These are phyloP conservation scores for Lachancea sp. DNA, from an alignment of 805 yeast genomes.

Conservation along the genomic window DNA sequence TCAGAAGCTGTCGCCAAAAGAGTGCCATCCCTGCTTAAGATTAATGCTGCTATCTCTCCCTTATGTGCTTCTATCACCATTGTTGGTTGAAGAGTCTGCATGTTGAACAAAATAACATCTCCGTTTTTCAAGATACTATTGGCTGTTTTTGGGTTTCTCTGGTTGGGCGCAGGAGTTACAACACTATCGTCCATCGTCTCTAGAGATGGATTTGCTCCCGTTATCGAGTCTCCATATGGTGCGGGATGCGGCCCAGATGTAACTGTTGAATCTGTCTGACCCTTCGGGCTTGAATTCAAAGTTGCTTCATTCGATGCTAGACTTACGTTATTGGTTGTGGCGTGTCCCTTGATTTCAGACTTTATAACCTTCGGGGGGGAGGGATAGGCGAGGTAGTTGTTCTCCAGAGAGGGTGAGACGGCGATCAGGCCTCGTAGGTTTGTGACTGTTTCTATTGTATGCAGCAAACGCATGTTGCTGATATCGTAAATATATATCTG, in stretches of 20 bases:
- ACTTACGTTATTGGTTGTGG: slow-evolving; percentile 29
- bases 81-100: slow-evolving; percentile 53
- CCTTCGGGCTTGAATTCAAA: background rate
- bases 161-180: slow-evolving; percentile 2
- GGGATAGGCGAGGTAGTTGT: slow-evolving; percentile 62
- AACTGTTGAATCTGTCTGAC: background rate
- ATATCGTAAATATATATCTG: slow-evolving; percentile 71
- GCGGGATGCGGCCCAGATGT: background rate
- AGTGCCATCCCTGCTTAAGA: slow-evolving; percentile 58
- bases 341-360: slow-evolving; percentile 30
- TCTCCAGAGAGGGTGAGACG: slow-evolving; percentile 46
- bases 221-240: background rate
- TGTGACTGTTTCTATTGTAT: slow-evolving; percentile 44
- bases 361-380: slow-evolving; percentile 57
- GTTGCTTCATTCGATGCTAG: slow-evolving; percentile 8
- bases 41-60: slow-evolving; percentile 55
- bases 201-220: background rate
- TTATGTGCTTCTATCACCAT: slow-evolving; percentile 72
- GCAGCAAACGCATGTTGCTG: slow-evolving; percentile 58
- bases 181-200: slow-evolving; percentile 1
- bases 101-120: slow-evolving; percentile 61
- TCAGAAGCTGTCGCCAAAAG: slow-evolving; percentile 68
- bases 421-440: slow-evolving; percentile 55
- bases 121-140: slow-evolving; percentile 40
- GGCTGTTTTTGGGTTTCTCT: slow-evolving; percentile 9